Conservation (phyloP, 129 eudicot genomes). For the Glebionis coronaria region DNA sequence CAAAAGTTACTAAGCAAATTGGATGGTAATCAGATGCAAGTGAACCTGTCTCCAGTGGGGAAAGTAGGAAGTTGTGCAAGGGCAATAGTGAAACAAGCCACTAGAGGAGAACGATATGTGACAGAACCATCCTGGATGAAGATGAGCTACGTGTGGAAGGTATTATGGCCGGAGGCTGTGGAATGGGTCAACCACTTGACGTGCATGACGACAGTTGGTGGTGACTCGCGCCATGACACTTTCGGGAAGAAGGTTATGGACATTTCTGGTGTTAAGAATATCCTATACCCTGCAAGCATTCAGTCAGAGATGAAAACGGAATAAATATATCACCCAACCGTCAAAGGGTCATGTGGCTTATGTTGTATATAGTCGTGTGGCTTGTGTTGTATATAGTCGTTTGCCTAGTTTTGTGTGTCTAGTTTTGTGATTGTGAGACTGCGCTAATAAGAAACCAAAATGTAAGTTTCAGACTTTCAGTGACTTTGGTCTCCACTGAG, state of each 20-base stretch:
- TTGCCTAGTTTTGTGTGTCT: neutral
- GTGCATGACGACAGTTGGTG: slow-evolving; percentile 27
- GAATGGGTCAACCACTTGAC: slow-evolving; percentile 45
- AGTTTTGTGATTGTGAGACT: no score
- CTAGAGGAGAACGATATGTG: slow-evolving; percentile 61
- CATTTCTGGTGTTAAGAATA: slow-evolving; percentile 23
- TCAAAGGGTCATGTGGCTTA: neutral
- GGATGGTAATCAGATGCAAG: slow-evolving; percentile 27
- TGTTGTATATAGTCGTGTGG: neutral
- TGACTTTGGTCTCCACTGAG: neutral
- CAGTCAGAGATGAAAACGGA: slow-evolving; percentile 32
- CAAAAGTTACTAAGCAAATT: neutral
- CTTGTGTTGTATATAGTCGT: neutral
- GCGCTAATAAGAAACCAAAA: slow-evolving; percentile 15
- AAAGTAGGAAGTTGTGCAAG: slow-evolving; percentile 43
- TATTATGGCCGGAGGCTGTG: slow-evolving; percentile 58
- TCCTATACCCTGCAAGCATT: slow-evolving; percentile 29
- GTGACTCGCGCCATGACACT: slow-evolving; percentile 25
- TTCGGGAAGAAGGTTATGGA: slow-evolving; percentile 37
- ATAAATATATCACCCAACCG: neutral
- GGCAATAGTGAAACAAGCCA: slow-evolving; percentile 47
- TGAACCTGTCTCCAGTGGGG: slow-evolving; percentile 28
- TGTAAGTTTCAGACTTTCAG: neutral
- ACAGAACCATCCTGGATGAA: slow-evolving; percentile 64
- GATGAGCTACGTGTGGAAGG: slow-evolving; percentile 42